These are phyloP conservation scores for Pseudocohnilembus persalinus DNA, from an alignment of 169 alveolate species.

Conservation along the genomic window DNA sequence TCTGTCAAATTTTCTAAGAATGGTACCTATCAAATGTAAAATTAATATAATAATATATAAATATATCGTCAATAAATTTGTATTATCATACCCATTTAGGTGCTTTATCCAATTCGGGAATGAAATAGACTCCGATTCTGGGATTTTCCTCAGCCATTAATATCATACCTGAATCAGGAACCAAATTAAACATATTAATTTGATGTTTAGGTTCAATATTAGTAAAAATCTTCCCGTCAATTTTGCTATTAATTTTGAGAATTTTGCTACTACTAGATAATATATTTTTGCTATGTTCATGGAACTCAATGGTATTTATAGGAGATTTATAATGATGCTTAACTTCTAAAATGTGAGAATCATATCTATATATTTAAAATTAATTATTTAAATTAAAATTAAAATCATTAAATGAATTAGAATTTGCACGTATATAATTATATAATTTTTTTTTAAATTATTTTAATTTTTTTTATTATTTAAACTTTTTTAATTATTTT, in stretches of 20 bases:
- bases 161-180: conserved; percentile 91
- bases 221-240: conserved; percentile 71
- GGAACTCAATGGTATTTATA: conserved; percentile 68
- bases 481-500: not conserved
- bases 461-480: no score
- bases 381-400: no score
- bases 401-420: no score
- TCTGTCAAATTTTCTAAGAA: conserved; percentile 96
- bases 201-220: conserved; percentile 83
- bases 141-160: conserved; percentile 93
- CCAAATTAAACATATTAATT: conserved; percentile 80
- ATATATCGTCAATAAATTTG: not conserved
- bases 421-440: no score
- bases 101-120: conserved; percentile 95
- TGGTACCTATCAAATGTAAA: conserved; percentile 46
- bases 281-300: conserved; percentile 62
- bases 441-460: no score
- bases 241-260: conserved; percentile 73
- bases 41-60: no score
- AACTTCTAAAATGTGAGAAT: conserved; percentile 18
- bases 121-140: conserved; percentile 91
- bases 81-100: conserved; percentile 91
- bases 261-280: conserved; percentile 79
- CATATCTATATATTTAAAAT: conserved; percentile 3
- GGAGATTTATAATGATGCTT: conserved; percentile 80